Conservation (phyloP, 495 filamentous ascomycete genomes). For the Penicillium verhagenii region DNA sequence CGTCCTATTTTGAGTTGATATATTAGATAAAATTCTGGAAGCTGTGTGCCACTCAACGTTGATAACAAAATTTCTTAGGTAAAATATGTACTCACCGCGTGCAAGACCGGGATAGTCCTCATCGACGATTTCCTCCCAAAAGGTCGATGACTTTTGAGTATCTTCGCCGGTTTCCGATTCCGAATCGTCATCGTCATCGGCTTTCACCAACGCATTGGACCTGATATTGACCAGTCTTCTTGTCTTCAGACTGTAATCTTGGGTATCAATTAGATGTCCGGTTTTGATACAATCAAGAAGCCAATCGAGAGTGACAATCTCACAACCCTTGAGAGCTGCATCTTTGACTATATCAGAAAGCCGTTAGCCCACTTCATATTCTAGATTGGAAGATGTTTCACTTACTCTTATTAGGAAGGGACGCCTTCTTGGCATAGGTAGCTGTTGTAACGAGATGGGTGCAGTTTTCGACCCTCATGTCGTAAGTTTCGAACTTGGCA, state of each 20-base stretch:
- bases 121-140: constrained; percentile 7
- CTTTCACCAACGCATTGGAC: background rate
- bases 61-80: too few species aligned
- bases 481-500: background rate
- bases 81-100: background rate
- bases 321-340: background rate
- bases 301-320: constrained; percentile 12
- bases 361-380: background rate
- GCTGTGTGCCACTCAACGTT: too few species aligned
- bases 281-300: constrained; percentile 1
- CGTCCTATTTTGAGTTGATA: background rate
- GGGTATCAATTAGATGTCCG: background rate
- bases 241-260: background rate
- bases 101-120: background rate
- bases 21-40: too few species aligned
- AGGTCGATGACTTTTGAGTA: too few species aligned
- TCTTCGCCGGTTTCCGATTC: background rate
- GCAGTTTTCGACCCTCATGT: constrained; percentile 1
- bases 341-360: constrained; percentile 2
- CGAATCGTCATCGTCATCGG: background rate
- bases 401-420: constrained; percentile 8
- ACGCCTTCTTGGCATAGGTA: background rate
- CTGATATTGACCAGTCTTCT: background rate
- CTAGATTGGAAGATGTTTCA: background rate
- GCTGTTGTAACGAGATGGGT: constrained; percentile 20